Base-by-base conservation (phyloP, 352 stramenopile genomes). In the Pilasporangium apinafurcum region DNA sequence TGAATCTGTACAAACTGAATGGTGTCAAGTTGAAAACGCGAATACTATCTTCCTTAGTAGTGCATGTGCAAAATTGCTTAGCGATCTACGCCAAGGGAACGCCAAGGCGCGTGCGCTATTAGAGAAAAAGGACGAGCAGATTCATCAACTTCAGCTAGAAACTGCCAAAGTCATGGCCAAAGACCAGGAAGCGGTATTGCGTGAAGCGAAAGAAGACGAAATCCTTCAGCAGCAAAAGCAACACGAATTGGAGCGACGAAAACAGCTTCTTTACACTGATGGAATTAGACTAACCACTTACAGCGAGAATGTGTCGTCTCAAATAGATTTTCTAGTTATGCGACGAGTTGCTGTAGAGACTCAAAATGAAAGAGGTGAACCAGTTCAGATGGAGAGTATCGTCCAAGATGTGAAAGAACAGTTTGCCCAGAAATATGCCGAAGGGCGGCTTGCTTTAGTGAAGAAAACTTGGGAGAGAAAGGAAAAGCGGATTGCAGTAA, bases 401-500 rank as follows among this genome's bases (percentile, higher is more conserved):
- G 17, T 68, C 1, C 44, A 35, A n/a, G 48, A 73, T 14, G 58
- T 73, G 0, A 86, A 86, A 38, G 58, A 77, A 22, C 59, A 53
- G 3, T 91, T 73, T 51, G 73, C 72, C 0, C 29, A 38, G 12
- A 62, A 76, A n/a, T 87, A 70, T 32, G 66, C 86, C 1, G 51
- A 72, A 20, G 68, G 76, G 0, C 65, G 75, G 28, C 31, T 91
- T 0, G 65, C 75, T 1, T 39, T 89, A 6, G 59, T 82, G 3
- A 66, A 59, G 33, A 91, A 91, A 32, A 87, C 73, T 0, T 91
- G 79, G 79, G 59, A 82, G 35, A 44, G 79, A 14, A 86, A 86
- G 49, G 70, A 69, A 6, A 68, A 63, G 9, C 70, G 73, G 0
- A 48, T 85, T 0, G 43, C 44, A 1, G 70, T 74, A 7, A 65